Evolutionary conservation across 352 stramenopile species (phyloP).

Genomic region (Globisporangium spinosum): DNA sequence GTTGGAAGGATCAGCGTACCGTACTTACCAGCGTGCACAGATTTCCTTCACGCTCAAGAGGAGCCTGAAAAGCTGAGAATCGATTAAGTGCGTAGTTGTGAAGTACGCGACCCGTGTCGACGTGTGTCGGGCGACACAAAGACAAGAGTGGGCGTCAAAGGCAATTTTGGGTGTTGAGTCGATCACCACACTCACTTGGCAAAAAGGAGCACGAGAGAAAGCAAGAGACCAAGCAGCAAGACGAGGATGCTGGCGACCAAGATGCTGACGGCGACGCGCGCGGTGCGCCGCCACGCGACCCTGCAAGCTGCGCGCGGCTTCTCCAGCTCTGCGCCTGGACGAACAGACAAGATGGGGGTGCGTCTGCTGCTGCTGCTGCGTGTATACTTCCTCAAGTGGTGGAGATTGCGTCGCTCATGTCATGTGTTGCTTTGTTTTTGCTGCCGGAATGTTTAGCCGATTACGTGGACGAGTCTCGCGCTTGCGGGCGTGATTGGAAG

Average conservation of each 20-base stretch:
- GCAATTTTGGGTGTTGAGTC: not conserved
- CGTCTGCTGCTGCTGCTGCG: constrained; percentile 10
- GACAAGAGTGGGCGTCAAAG: not conserved
- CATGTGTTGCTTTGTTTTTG: not conserved
- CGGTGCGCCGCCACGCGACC: constrained; percentile 16
- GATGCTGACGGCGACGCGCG: constrained; percentile 23
- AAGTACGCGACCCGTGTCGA: too few relatives aligned
- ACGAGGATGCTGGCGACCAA: constrained; percentile 30
- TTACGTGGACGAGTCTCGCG: constrained; percentile 84
- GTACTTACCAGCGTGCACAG: too few relatives aligned
- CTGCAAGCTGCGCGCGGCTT: constrained; percentile 29
- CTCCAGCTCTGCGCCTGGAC: constrained; percentile 27
- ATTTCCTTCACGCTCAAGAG: too few relatives aligned
- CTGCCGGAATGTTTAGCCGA: constrained; percentile 29
- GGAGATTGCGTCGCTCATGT: not conserved
- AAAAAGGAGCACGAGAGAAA: constrained; percentile 6
- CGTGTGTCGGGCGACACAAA: not conserved
- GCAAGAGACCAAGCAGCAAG: not conserved
- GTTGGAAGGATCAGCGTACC: too few relatives aligned
- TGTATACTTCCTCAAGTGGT: not conserved
- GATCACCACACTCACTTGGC: constrained; percentile 3
- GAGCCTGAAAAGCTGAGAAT: too few relatives aligned
- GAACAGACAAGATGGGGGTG: constrained; percentile 68
- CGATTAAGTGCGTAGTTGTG: too few relatives aligned
- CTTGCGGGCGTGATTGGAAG: constrained; percentile 64